A percentile compares a stretch with the other conserved stretches of the same genome.
These are phyloP conservation scores for Xylariomycetidae sp. DNA, from an alignment of 2,329 filamentous ascomycete species.

Conservation along the genomic window DNA sequence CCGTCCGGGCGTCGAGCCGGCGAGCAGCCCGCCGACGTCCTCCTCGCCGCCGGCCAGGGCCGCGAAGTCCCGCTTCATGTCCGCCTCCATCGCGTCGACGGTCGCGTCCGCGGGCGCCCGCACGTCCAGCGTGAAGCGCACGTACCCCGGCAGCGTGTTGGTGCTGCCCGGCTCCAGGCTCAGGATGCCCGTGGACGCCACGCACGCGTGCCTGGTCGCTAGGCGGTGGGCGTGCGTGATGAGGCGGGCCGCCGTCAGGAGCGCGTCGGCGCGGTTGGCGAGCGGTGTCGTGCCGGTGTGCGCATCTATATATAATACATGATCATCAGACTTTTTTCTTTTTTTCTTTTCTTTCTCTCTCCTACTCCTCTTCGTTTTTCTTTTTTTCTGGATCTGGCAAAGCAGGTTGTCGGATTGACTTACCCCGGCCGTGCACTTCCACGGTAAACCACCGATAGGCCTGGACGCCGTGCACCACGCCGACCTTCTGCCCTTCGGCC, in stretches of 20 bases:
- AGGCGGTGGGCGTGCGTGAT: slow-evolving; percentile 62
- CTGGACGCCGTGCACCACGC: slow-evolving; percentile 68
- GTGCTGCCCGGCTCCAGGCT: slow-evolving; percentile 62
- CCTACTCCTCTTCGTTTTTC: too few relatives aligned
- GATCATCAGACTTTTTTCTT: slow-evolving; percentile 2
- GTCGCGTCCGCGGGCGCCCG: slow-evolving; percentile 51
- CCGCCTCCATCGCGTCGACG: slow-evolving; percentile 52
- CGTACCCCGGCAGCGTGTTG: slow-evolving; percentile 67
- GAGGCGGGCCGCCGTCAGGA: slow-evolving; percentile 63
- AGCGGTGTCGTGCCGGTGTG: slow-evolving; percentile 75
- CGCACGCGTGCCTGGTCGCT: slow-evolving; percentile 53
- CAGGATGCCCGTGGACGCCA: slow-evolving; percentile 68
- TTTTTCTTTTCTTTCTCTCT: not conserved
- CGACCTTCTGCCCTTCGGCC: slow-evolving; percentile 56
- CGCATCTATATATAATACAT: slow-evolving; percentile 45
- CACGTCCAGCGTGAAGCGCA: slow-evolving; percentile 65
- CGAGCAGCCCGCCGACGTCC: slow-evolving; percentile 42
- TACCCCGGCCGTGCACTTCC: slow-evolving; percentile 53
- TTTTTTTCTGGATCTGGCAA: not conserved
- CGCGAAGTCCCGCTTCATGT: slow-evolving; percentile 54
- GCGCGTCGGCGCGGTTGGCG: slow-evolving; percentile 59
- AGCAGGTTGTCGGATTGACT: not conserved
- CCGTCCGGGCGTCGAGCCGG: slow-evolving; percentile 15
- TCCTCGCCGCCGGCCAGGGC: slow-evolving; percentile 54
- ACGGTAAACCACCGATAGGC: slow-evolving; percentile 72